Evolutionary conservation across 139 green algal species (phyloP).

Genomic region (Eudorina sp.): DNA sequence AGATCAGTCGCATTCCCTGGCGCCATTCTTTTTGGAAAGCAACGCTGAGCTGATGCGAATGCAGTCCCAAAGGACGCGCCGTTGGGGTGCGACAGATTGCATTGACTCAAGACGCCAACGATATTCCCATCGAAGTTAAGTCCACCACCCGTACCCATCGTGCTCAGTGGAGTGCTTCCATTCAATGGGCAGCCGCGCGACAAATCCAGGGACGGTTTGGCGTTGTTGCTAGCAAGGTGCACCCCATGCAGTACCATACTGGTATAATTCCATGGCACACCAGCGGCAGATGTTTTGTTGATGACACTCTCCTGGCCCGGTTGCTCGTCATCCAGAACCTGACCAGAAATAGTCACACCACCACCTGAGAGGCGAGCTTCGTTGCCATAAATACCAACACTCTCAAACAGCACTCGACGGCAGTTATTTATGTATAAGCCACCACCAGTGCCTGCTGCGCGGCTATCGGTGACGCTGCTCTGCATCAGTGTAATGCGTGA

Average conservation of each 20-base stretch:
- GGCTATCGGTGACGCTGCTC: not conserved
- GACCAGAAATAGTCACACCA: not conserved
- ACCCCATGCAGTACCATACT: not conserved
- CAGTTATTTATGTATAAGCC: not conserved
- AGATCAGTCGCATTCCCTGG: not conserved
- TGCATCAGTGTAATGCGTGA: not conserved
- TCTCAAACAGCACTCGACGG: not conserved
- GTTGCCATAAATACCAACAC: not conserved
- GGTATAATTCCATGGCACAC: not conserved
- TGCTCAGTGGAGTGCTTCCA: not conserved
- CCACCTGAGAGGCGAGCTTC: not conserved
- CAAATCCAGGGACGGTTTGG: not conserved
- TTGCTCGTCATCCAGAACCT: not conserved
- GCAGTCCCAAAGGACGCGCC: not conserved
- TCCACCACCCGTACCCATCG: not conserved
- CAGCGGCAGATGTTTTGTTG: not conserved
- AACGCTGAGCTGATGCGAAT: not conserved
- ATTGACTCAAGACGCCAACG: not conserved
- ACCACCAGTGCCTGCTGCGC: not conserved
- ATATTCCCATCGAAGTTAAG: not conserved
- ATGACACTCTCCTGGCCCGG: not conserved
- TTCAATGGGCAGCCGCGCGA: not conserved
- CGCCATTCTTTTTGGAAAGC: not conserved
- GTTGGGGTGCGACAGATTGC: not conserved
- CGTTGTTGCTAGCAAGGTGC: not conserved